Percentiles rank a stretch among this genome's conserved stretches.
Evolutionary conservation across 2,329 filamentous ascomycete genomes (phyloP).

Genomic region (Chlorencoelia australis): DNA sequence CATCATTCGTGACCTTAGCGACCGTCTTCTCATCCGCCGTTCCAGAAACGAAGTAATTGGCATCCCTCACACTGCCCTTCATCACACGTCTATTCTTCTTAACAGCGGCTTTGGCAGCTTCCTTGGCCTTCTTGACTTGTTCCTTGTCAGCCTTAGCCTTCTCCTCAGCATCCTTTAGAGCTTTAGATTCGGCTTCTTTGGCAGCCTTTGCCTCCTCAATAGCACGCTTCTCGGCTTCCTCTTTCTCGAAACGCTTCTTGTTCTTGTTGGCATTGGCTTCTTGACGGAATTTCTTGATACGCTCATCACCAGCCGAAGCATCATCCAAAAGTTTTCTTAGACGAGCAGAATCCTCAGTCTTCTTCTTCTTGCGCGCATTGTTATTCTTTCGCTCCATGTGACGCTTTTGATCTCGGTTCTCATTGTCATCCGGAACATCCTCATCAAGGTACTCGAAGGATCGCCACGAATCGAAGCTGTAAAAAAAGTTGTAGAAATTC

Average conservation of each 20-base stretch:
- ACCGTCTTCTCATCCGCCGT: constrained; percentile 68
- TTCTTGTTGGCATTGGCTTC: constrained; percentile 90
- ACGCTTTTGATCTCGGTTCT: constrained; percentile 97
- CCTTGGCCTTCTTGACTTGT: constrained; percentile 88
- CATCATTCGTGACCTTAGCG: constrained; percentile 72
- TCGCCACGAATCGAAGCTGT: constrained; percentile 98
- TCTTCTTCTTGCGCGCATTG: constrained; percentile 97
- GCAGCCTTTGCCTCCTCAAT: constrained; percentile 75
- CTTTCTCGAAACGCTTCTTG: constrained; percentile 83
- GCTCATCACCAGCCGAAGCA: constrained; percentile 73
- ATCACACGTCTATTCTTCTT: constrained; percentile 99
- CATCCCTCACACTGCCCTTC: constrained; percentile 88
- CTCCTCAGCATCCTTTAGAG: constrained; percentile 75
- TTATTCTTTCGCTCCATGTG: constrained; percentile 98
- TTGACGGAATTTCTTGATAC: constrained; percentile 95
- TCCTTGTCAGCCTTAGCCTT: constrained; percentile 77
- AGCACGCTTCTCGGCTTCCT: constrained; percentile 80
- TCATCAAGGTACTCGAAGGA: constrained; percentile 98
- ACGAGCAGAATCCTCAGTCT: constrained; percentile 92
- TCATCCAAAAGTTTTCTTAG: constrained; percentile 87
- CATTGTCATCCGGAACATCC: constrained; percentile 96
- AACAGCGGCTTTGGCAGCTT: constrained; percentile 94
- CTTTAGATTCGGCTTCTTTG: constrained; percentile 74
- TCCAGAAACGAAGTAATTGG: constrained; percentile 82
- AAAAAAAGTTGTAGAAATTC: constrained; percentile 98